Percentiles rank a stretch among this genome's conserved stretches.
These are phyloP conservation scores for Kurtzmaniella quercitrusa DNA, from an alignment of 1,139 yeast genomes.

Conservation along the genomic window DNA sequence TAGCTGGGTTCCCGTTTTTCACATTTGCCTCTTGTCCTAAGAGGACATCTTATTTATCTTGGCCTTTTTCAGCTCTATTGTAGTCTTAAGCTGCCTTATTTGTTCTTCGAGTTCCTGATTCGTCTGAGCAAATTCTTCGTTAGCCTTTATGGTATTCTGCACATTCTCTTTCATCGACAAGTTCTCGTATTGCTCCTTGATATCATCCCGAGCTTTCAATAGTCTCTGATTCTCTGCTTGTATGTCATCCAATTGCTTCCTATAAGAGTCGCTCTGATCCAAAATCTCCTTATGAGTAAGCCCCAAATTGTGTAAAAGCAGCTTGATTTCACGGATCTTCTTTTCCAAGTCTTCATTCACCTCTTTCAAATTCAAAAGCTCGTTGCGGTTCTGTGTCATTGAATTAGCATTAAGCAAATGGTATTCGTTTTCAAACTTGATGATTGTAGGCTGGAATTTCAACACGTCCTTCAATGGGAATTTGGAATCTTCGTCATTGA, in stretches of 20 bases:
- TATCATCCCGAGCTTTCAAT: constrained; percentile 13
- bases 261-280: constrained; percentile 30
- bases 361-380: constrained; percentile 36
- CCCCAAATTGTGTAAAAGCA: constrained; percentile 28
- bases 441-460: constrained; percentile 23
- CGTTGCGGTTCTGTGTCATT: constrained; percentile 35
- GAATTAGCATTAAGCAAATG: constrained; percentile 40
- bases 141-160: constrained; percentile 43
- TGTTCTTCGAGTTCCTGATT: constrained; percentile 35
- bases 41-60: constrained; percentile 14
- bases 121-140: constrained; percentile 35
- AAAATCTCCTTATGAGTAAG: constrained; percentile 38
- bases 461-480: constrained; percentile 14
- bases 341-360: constrained; percentile 30
- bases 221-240: constrained; percentile 18
- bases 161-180: constrained; percentile 45
- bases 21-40: no score
- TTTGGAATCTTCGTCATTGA: constrained; percentile 1
- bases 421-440: constrained; percentile 43
- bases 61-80: constrained; percentile 16
- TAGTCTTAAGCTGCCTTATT: constrained; percentile 19
- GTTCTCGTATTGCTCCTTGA: constrained; percentile 29
- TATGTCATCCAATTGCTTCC: constrained; percentile 22
- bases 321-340: constrained; percentile 25
- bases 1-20: no score